These are phyloP conservation scores for Cicer chorassanicum DNA, from an alignment of 306 rosid genomes.

Conservation along the genomic window DNA sequence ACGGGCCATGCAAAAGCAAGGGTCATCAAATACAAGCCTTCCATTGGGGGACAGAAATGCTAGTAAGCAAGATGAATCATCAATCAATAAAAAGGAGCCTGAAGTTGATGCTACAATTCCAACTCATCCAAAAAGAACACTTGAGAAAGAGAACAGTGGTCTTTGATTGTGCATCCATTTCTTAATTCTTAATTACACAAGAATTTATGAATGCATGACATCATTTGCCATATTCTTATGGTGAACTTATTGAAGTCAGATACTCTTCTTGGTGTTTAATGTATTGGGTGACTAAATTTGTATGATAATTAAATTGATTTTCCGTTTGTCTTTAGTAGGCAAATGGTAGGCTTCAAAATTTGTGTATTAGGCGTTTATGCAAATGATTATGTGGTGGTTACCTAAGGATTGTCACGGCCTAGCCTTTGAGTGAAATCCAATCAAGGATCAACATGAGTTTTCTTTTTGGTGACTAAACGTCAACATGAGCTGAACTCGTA, in stretches of 20 bases:
- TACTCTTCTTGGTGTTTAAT: not conserved
- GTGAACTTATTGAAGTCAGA: conserved; percentile 25
- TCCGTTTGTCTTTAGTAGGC: conserved; percentile 12
- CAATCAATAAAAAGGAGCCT: conserved; percentile 56
- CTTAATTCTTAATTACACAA: not conserved
- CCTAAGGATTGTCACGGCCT: not conserved
- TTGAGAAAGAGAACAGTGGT: conserved; percentile 84
- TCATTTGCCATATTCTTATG: conserved; percentile 45
- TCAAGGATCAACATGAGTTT: too few species aligned
- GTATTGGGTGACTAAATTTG: not conserved
- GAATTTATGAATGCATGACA: not conserved
- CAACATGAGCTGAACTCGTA: not conserved
- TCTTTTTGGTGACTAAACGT: not conserved
- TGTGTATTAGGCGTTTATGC: too few species aligned
- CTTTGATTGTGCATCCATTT: conserved; percentile 43
- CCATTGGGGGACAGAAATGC: conserved; percentile 78
- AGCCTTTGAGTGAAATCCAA: not conserved
- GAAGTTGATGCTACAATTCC: conserved; percentile 65
- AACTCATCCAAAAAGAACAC: conserved; percentile 47
- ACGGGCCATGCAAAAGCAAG: conserved; percentile 76
- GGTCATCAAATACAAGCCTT: conserved; percentile 51
- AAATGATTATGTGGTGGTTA: too few species aligned
- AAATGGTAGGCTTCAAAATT: not conserved
- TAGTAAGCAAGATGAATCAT: conserved; percentile 55
- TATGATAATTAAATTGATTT: conserved; percentile 6